Base-by-base conservation (phyloP, 495 filamentous ascomycete genomes). In the Talaromyces stipitatus region DNA sequence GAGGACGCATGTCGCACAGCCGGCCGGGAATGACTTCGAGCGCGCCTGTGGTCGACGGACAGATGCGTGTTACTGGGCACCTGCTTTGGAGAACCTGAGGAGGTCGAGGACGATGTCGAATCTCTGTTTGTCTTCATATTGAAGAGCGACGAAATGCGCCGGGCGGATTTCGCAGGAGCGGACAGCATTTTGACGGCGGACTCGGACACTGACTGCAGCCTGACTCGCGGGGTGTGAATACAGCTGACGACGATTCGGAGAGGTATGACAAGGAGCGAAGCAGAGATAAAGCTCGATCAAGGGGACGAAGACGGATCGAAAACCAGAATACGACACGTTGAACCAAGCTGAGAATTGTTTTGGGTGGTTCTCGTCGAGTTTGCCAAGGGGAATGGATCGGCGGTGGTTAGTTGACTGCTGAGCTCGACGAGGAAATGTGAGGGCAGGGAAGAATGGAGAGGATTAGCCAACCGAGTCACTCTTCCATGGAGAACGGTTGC, bases 121-220 rank as follows among this genome's bases (percentile, higher is more conserved):
- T 78, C 72, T 59, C 70, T 71, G 45, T 71, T 65, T 6, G 69
- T 69, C 8, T 72, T 66, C 61, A 77, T 52, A 27, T 74, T 75
- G 55, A 78, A 76, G 28, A 78, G 69, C 36, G 75, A 78, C 10
- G 74, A 77, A 52, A 78, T 76, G 59, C 75, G 75, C 69, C 76
- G 74, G 58, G 75, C 73, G 60, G 74, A 73, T 62, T 76, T 78
- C 59, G 72, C 71, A 50, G 73, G 75, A 70, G 71, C 74, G 26
- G 73, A 77, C 63, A 77, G 65, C 73, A 78, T 78, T 54, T 59
- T 72, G 43, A 29, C 38, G 45, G 48, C 20, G 24, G 45, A 41
- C 36, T 5, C 36, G 16, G 36, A 41, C n/a, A 41, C 36, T 18
- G n/a, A 41, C 36, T 16, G 36, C 36, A 41, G 18, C 36, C 36